These are phyloP conservation scores for Halophytophthora polymorphica DNA, from an alignment of 352 stramenopile genomes.

Conservation along the genomic window DNA sequence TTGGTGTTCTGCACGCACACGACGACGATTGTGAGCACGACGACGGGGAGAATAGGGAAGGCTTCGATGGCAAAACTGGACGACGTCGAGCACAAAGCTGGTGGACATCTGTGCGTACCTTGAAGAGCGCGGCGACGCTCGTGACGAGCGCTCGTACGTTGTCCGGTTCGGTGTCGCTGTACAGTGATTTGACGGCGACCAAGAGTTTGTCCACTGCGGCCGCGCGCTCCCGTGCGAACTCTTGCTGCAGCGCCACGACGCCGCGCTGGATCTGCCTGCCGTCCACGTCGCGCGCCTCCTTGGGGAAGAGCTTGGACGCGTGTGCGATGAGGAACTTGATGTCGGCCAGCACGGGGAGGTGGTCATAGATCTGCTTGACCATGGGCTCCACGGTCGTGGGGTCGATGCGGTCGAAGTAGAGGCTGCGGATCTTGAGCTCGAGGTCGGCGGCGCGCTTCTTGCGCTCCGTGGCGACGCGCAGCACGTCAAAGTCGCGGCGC, in stretches of 20 bases:
- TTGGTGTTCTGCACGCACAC: conserved; percentile 55
- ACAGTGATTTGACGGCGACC: conserved; percentile 52
- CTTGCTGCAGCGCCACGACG: conserved; percentile 61
- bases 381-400: conserved; percentile 72
- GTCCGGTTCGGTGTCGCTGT: conserved; percentile 77
- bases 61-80: too few relatives aligned
- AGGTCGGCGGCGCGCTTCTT: conserved; percentile 84
- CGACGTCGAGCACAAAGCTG: background rate
- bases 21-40: conserved; percentile 1
- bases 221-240: conserved; percentile 58
- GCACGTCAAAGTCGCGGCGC: conserved; percentile 33
- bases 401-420: conserved; percentile 91
- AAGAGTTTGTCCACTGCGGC: conserved; percentile 71
- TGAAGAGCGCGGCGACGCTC: conserved; percentile 67
- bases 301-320: conserved; percentile 66
- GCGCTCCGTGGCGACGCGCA: conserved; percentile 49
- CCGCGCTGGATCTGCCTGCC: conserved; percentile 48
- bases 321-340: conserved; percentile 84
- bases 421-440: conserved; percentile 85
- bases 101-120: conserved; percentile 24
- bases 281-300: conserved; percentile 59
- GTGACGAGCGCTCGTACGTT: conserved; percentile 51
- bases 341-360: conserved; percentile 67
- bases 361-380: conserved; percentile 76
- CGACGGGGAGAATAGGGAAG: too few relatives aligned